phyloP scores from a whole-genome alignment of 1,139 yeast species.

The Taphrina communis region DNA sequence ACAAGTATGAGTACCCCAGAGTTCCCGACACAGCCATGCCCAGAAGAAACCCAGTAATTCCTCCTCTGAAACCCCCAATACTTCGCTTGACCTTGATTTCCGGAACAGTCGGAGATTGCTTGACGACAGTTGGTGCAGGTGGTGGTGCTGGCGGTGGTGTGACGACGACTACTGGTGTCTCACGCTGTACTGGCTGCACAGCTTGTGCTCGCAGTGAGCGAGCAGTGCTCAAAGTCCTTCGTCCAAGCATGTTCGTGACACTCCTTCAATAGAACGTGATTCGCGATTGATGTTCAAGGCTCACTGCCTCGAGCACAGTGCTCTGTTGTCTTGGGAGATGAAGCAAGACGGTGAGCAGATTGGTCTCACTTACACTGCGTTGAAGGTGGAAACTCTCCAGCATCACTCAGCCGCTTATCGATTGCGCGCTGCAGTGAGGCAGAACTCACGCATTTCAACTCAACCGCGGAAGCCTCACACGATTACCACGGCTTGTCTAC shows the following conservation, averaged over 20 bases:
- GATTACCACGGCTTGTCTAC: too few relatives aligned
- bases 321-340: too few relatives aligned
- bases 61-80: constrained; percentile 39
- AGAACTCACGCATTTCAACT: too few relatives aligned
- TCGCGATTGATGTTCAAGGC: too few relatives aligned
- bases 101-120: constrained; percentile 26
- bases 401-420: constrained; percentile 10
- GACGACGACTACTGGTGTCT: constrained; percentile 21
- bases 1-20: constrained; percentile 38
- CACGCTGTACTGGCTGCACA: constrained; percentile 12
- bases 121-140: constrained; percentile 33
- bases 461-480: constrained; percentile 10
- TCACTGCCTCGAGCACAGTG: too few relatives aligned
- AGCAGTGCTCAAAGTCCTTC: constrained; percentile 16
- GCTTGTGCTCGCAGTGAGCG: constrained; percentile 27
- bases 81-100: constrained; percentile 37
- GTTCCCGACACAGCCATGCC: constrained; percentile 41
- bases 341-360: too few relatives aligned
- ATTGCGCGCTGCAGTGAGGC: not conserved
- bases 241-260: not conserved
- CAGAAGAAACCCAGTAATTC: constrained; percentile 42
- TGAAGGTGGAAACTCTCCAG: not conserved
- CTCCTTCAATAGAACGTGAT: too few relatives aligned
- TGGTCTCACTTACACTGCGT: too few relatives aligned
- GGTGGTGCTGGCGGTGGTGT: constrained; percentile 18